These are phyloP conservation scores for Sideroxylon spinosum DNA, from an alignment of 179 eudicot genomes.

Conservation along the genomic window DNA sequence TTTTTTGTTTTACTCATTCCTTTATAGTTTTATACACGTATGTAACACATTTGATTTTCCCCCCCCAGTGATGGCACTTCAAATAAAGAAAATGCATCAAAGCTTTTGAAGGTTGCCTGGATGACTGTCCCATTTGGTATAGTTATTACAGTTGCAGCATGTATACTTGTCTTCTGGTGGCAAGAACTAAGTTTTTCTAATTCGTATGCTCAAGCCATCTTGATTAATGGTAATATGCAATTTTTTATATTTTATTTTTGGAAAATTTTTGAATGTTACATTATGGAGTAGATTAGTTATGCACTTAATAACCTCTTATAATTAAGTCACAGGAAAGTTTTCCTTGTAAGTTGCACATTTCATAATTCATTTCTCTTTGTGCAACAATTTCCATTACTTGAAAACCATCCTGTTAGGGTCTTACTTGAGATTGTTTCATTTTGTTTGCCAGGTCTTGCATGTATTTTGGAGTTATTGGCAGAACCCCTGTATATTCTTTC, in stretches of 20 bases:
- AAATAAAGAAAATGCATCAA: conserved; percentile 46
- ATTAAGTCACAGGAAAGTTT: not conserved
- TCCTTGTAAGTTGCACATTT: conserved; percentile 12
- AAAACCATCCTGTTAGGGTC: not conserved
- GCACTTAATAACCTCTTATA: not conserved
- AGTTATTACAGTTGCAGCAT: conserved; percentile 53
- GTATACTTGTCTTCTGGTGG: conserved; percentile 81
- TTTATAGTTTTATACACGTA: not conserved
- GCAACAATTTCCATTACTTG: not conserved
- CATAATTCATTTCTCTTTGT: not conserved
- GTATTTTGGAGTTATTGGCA: conserved; percentile 86
- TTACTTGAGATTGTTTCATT: conserved; percentile 7
- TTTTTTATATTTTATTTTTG: not conserved
- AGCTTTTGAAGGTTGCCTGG: conserved; percentile 87
- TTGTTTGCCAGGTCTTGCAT: conserved; percentile 72
- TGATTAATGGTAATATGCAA: conserved; percentile 65
- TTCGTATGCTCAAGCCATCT: conserved; percentile 78
- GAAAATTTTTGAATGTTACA: not conserved
- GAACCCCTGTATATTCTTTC: conserved; percentile 93
- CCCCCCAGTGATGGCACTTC: conserved; percentile 61
- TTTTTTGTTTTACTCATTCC: no score
- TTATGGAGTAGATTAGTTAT: not conserved
- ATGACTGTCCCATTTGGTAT: conserved; percentile 79
- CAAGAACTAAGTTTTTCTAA: conserved; percentile 64
- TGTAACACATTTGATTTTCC: conserved; percentile 11